Conservation (phyloP, 345 rosid species). For the Eutrema japonicum region DNA sequence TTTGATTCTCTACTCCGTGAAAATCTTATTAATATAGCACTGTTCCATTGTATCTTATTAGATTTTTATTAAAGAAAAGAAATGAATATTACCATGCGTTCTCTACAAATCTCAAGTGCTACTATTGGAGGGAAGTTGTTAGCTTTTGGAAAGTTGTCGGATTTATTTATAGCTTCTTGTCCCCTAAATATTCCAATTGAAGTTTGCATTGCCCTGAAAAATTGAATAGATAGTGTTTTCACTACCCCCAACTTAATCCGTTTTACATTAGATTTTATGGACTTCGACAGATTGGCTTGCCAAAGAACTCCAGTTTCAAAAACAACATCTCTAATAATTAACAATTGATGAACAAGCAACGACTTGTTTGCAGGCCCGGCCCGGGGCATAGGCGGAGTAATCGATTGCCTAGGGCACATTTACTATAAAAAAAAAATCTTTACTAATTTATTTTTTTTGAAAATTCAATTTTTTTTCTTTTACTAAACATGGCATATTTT, state of each 20-base stretch:
- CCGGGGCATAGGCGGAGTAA: too few species aligned
- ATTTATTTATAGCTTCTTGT: slow-evolving; percentile 31
- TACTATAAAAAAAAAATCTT: too few species aligned
- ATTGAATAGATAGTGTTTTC: not conserved
- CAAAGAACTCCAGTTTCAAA: too few species aligned
- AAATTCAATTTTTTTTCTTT: too few species aligned
- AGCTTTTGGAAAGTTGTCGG: slow-evolving; percentile 25
- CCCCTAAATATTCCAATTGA: slow-evolving; percentile 61
- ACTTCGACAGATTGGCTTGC: too few species aligned
- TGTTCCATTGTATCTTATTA: not conserved
- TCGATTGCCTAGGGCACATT: too few species aligned
- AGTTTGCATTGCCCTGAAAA: slow-evolving; percentile 76
- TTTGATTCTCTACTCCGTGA: slow-evolving; percentile 6
- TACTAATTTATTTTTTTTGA: too few species aligned
- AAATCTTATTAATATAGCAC: not conserved
- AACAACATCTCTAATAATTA: not conserved
- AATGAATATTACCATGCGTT: slow-evolving; percentile 50
- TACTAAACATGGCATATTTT: too few species aligned
- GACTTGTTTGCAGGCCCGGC: slow-evolving; percentile 6
- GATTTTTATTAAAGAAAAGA: not conserved
- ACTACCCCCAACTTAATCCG: not conserved
- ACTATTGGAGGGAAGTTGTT: slow-evolving; percentile 55
- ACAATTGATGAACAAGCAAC: not conserved
- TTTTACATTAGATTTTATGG: not conserved
- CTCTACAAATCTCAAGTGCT: slow-evolving; percentile 80